Evolutionary conservation across 257 asterid genomes (phyloP).

Genomic region (Solanum clarkiae): DNA sequence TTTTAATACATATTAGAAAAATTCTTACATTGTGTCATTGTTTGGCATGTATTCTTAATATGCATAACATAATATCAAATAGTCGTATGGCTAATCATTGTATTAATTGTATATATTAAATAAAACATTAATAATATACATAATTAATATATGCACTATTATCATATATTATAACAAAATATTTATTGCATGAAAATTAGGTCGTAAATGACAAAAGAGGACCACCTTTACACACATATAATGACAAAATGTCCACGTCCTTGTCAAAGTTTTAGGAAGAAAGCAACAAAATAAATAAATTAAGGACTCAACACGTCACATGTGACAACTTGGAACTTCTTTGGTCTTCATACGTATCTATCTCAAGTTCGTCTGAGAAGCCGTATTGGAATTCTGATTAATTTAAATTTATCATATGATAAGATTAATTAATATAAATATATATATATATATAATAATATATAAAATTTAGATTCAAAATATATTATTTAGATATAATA

Average conservation of each 20-base stretch:
- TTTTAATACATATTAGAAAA: too few relatives aligned
- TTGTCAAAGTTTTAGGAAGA: not conserved
- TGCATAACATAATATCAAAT: too few relatives aligned
- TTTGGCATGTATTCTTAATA: too few relatives aligned
- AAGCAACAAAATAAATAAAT: not conserved
- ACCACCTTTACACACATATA: not conserved
- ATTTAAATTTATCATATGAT: not conserved
- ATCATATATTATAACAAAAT: not conserved
- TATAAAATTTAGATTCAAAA: fast-evolving
- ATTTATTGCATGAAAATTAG: not conserved
- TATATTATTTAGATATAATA: not conserved
- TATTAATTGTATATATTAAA: too few relatives aligned
- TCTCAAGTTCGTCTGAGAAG: not conserved
- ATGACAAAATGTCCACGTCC: not conserved
- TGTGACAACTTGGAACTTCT: not conserved
- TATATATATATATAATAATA: not conserved
- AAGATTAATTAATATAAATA: fast-evolving
- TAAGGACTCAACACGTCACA: not conserved
- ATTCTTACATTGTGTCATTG: too few relatives aligned
- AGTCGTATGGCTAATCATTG: too few relatives aligned
- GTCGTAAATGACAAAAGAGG: not conserved
- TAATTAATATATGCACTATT: too few relatives aligned
- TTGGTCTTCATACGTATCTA: not conserved
- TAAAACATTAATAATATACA: too few relatives aligned
- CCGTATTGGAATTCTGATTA: fast-evolving